phyloP scores from a whole-genome alignment of 192 early-diverging fungal genomes.

The Mortierella antarctica region DNA sequence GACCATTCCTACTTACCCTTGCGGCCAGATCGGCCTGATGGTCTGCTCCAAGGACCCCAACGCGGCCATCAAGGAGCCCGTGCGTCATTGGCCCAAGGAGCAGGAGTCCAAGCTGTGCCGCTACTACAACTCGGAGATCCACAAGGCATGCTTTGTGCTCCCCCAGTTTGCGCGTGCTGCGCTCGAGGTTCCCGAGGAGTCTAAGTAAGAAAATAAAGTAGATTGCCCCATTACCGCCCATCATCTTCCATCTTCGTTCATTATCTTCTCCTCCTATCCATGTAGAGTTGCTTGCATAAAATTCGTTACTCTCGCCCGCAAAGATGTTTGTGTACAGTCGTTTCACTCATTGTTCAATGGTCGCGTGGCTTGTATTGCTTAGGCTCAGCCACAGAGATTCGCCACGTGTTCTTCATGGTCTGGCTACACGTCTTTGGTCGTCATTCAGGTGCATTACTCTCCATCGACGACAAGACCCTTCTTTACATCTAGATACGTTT shows the following conservation, averaged over 20 bases:
- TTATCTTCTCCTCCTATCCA: not conserved
- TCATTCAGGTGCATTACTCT: not conserved
- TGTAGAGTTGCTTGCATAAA: not conserved
- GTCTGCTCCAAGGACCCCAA: slow-evolving; percentile 89
- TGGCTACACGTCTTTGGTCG: too few relatives aligned
- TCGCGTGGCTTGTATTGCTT: too few relatives aligned
- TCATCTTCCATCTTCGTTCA: too few relatives aligned
- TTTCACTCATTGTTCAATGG: too few relatives aligned
- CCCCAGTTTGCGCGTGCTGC: slow-evolving; percentile 90
- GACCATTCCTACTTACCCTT: slow-evolving; percentile 97
- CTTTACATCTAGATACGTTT: not conserved
- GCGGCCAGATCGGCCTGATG: slow-evolving; percentile 97
- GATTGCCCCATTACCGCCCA: too few relatives aligned
- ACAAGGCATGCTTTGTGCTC: slow-evolving; percentile 90
- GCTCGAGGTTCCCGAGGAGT: slow-evolving; percentile 57
- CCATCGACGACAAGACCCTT: not conserved
- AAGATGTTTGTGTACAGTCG: too few relatives aligned
- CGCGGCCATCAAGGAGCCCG: slow-evolving; percentile 79
- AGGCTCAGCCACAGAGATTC: too few relatives aligned
- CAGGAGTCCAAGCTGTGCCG: slow-evolving; percentile 85
- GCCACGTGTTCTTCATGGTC: too few relatives aligned
- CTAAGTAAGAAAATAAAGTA: slow-evolving; percentile 17
- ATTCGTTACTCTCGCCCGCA: too few relatives aligned
- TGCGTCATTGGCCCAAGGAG: slow-evolving; percentile 79
- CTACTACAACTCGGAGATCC: slow-evolving; percentile 96